These are phyloP conservation scores for Diutina neorugosa DNA, from an alignment of 1,139 yeast genomes.

Conservation along the genomic window DNA sequence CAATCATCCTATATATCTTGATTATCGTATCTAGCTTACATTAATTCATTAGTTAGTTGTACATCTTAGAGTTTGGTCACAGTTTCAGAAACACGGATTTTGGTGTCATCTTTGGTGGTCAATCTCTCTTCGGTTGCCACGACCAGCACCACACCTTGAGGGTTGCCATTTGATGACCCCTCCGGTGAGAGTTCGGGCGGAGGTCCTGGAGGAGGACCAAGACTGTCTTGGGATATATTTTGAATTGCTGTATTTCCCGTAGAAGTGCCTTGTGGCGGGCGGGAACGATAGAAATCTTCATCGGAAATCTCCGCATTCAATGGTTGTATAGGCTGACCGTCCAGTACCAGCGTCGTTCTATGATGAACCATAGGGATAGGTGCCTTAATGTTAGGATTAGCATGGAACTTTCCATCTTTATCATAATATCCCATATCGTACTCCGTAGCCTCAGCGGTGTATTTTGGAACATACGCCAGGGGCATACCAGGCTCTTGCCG, in stretches of 20 bases:
- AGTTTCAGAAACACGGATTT: background rate
- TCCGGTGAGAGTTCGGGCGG: background rate
- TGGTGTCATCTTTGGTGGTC: background rate
- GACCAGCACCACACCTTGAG: background rate
- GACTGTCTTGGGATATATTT: background rate
- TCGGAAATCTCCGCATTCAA: background rate
- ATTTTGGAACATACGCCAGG: conserved; percentile 47
- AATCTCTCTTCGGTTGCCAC: background rate
- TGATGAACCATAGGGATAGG: conserved; percentile 5
- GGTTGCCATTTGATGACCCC: background rate
- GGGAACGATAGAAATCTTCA: conserved; percentile 1
- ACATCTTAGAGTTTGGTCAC: background rate
- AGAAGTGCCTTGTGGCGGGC: background rate
- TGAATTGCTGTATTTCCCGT: background rate
- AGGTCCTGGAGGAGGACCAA: conserved; percentile 2
- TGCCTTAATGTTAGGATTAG: conserved; percentile 18
- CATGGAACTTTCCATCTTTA: conserved; percentile 43
- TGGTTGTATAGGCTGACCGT: background rate
- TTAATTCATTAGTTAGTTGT: background rate
- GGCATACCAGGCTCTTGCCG: conserved; percentile 23
- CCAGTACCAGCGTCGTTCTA: background rate
- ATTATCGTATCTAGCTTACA: background rate
- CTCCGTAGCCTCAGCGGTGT: conserved; percentile 52
- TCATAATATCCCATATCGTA: conserved; percentile 79
- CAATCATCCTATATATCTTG: background rate